These are phyloP conservation scores for Saccharomyces paradoxus DNA, from an alignment of 805 yeast genomes.

Conservation along the genomic window DNA sequence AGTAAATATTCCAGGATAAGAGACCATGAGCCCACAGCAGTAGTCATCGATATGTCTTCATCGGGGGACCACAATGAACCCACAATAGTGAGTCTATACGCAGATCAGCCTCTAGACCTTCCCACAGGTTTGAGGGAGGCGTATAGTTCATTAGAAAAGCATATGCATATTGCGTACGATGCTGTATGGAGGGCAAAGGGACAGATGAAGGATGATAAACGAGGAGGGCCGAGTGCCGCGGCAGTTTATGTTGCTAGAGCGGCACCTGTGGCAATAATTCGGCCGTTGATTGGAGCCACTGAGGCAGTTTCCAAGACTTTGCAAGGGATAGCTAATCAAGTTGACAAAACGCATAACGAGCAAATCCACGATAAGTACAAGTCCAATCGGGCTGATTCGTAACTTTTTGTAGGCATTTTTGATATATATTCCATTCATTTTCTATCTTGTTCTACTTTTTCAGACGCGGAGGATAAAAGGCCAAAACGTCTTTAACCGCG, in stretches of 20 bases:
- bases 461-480: slow-evolving; percentile 69
- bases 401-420: neutral
- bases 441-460: slow-evolving; percentile 2
- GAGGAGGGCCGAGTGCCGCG: slow-evolving; percentile 47
- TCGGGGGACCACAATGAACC: slow-evolving; percentile 13
- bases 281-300: slow-evolving; percentile 89
- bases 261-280: slow-evolving; percentile 68
- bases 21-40: slow-evolving; percentile 22
- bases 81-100: slow-evolving; percentile 58
- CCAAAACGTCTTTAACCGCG: slow-evolving; percentile 39
- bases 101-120: slow-evolving; percentile 70
- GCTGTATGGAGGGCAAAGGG: slow-evolving; percentile 53
- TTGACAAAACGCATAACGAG: slow-evolving; percentile 56
- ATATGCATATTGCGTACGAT: slow-evolving; percentile 55
- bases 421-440: neutral
- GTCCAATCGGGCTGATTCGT: slow-evolving; percentile 6
- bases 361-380: slow-evolving; percentile 64
- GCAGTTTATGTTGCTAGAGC: slow-evolving; percentile 60
- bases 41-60: slow-evolving; percentile 20
- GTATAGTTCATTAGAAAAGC: slow-evolving; percentile 59
- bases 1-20: slow-evolving; percentile 28
- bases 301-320: slow-evolving; percentile 79
- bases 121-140: slow-evolving; percentile 73
- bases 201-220: slow-evolving; percentile 43
- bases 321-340: slow-evolving; percentile 73